These are phyloP conservation scores for Xylariaceae sp. DNA, from an alignment of 2,329 filamentous ascomycete species.

Conservation along the genomic window DNA sequence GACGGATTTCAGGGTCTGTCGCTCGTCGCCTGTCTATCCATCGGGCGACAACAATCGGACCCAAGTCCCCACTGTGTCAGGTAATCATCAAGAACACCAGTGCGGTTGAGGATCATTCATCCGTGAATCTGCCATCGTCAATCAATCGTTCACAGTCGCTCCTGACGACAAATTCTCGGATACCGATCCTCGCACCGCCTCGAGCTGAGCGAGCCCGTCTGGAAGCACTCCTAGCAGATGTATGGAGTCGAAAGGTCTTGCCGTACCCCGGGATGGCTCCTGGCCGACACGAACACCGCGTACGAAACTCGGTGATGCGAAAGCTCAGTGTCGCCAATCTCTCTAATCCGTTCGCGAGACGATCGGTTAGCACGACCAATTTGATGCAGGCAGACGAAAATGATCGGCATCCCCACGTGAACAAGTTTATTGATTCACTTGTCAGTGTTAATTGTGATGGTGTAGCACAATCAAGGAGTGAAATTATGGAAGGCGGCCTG, in stretches of 20 bases:
- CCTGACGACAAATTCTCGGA: conserved; percentile 58
- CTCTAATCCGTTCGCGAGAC: conserved; percentile 67
- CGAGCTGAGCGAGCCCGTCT: conserved; percentile 71
- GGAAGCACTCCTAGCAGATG: conserved; percentile 66
- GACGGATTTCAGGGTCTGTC: conserved; percentile 45
- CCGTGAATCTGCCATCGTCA: conserved; percentile 40
- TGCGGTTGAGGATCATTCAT: conserved; percentile 51
- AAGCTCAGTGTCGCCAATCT: conserved; percentile 82
- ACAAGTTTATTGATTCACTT: conserved; percentile 24
- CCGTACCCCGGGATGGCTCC: conserved; percentile 76
- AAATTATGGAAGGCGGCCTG: conserved; percentile 18
- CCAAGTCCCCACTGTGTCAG: conserved; percentile 63
- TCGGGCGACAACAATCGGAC: conserved; percentile 66
- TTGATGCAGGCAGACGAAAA: conserved; percentile 32
- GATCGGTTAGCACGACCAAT: conserved; percentile 54
- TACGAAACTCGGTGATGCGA: conserved; percentile 78
- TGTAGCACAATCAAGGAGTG: conserved; percentile 10
- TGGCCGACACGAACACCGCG: conserved; percentile 62
- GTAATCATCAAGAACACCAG: conserved; percentile 85
- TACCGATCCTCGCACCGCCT: conserved; percentile 67
- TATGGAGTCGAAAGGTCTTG: conserved; percentile 77
- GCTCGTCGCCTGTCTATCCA: conserved; percentile 72
- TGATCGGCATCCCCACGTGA: conserved; percentile 20
- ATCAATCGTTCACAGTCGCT: conserved; percentile 78
- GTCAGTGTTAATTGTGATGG: conserved; percentile 23